phyloP scores from a whole-genome alignment of 176 grass and related monocot genomes.

The sorghum (Sorghum bicolor) region DNA sequence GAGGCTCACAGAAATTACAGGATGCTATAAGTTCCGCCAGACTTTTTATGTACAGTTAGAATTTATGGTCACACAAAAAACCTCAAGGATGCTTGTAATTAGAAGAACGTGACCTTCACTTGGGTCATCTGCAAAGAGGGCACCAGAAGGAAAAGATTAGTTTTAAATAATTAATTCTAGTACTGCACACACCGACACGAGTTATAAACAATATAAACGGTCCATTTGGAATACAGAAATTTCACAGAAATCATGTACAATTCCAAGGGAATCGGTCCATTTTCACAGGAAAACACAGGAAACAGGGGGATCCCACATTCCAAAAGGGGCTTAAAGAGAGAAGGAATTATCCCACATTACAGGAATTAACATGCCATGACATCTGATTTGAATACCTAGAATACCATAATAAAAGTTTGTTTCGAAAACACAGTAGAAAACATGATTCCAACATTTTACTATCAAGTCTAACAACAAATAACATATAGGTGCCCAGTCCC shows the following conservation, averaged over 20 bases:
- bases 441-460: background rate
- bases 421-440: background rate
- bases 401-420: background rate
- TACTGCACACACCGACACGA: background rate
- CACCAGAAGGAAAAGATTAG: background rate
- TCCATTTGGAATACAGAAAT: background rate
- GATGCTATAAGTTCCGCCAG: constrained; percentile 27
- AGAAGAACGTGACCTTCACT: background rate
- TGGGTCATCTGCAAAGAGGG: constrained; percentile 31
- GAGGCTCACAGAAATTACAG: constrained; percentile 28
- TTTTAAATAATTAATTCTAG: background rate
- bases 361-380: no score
- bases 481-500: background rate
- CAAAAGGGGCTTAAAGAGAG: background rate
- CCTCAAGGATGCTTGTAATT: background rate
- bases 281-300: background rate
- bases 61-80: constrained; percentile 9
- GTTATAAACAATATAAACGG: background rate
- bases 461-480: background rate
- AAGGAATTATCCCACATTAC: no score
- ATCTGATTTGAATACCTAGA: background rate
- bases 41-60: constrained; percentile 47
- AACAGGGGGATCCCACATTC: background rate
- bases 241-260: background rate
- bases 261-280: background rate